Percentiles rank a stretch among this genome's conserved stretches.
Evolutionary conservation across 139 green algal species (phyloP).

Genomic region (Coccomyxa sp.): DNA sequence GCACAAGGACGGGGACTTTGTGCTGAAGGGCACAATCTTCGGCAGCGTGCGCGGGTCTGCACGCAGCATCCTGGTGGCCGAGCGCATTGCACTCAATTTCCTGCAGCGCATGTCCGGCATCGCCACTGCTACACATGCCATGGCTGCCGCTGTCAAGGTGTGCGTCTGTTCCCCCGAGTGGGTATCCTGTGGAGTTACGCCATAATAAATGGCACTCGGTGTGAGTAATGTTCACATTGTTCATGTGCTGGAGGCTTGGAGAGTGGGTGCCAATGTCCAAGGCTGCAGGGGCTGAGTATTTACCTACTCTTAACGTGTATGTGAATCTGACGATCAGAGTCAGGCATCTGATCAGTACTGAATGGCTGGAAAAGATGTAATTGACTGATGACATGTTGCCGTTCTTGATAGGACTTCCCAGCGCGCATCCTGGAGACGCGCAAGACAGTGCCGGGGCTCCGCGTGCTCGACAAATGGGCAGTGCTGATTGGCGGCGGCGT

Average conservation of each 20-base stretch:
- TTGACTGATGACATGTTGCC: no score
- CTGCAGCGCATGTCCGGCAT: slow-evolving; percentile 96
- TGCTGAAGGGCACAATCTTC: slow-evolving; percentile 55
- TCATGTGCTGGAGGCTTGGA: no score
- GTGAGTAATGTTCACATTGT: no score
- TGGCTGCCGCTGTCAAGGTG: slow-evolving; percentile 52
- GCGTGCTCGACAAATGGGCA: slow-evolving; percentile 98
- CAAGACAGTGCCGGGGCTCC: slow-evolving; percentile 92
- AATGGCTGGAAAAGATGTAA: no score
- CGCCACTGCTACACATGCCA: slow-evolving; percentile 74
- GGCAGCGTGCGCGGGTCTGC: slow-evolving; percentile 67
- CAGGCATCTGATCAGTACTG: no score
- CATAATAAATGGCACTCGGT: no score
- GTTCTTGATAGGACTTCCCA: no score
- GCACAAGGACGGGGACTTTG: slow-evolving; percentile 44
- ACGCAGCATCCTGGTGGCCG: slow-evolving; percentile 82
- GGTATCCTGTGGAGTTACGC: no score
- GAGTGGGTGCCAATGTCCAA: no score
- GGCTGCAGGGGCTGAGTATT: no score
- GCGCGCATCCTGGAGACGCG: slow-evolving; percentile 83
- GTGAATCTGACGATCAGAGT: no score
- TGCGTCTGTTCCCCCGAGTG: neutral
- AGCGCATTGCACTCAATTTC: slow-evolving; percentile 97
- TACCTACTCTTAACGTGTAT: no score
- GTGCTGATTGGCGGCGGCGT: slow-evolving; percentile 80